Conservation (phyloP, 371 early-diverging fungal species). For the Mucor sp. region DNA sequence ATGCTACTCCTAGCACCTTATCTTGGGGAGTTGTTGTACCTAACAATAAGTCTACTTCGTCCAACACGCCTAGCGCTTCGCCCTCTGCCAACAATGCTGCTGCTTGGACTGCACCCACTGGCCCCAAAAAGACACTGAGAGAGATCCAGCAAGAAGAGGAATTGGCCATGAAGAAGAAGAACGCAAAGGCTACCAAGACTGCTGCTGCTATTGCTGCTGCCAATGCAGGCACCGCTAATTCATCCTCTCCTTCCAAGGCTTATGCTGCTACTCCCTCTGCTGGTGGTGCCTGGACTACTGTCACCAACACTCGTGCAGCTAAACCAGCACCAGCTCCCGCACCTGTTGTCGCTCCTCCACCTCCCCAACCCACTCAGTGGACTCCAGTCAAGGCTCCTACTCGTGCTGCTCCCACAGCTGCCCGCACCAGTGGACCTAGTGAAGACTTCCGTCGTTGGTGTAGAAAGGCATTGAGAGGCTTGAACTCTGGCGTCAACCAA, state of each 20-base stretch:
- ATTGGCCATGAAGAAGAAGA: slow-evolving; percentile 51
- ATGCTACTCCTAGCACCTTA: slow-evolving; percentile 24
- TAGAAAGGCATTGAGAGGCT: slow-evolving; percentile 62
- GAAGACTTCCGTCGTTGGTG: slow-evolving; percentile 83
- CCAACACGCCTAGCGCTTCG: slow-evolving; percentile 10
- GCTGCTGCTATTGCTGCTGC: slow-evolving; percentile 23
- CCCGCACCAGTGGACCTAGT: slow-evolving; percentile 51
- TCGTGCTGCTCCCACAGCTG: slow-evolving; percentile 22
- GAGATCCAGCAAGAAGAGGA: slow-evolving; percentile 84
- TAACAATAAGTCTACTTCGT: slow-evolving; percentile 10
- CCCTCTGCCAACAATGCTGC: slow-evolving; percentile 35
- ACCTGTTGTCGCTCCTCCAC: slow-evolving; percentile 17
- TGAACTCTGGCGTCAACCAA: slow-evolving; percentile 67
- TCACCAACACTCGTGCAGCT: slow-evolving; percentile 37
- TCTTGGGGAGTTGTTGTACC: slow-evolving; percentile 52
- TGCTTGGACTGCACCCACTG: slow-evolving; percentile 30
- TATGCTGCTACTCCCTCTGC: slow-evolving; percentile 8
- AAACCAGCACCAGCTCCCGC: slow-evolving; percentile 25
- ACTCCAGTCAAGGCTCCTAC: slow-evolving; percentile 25
- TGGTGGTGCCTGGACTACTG: slow-evolving; percentile 48
- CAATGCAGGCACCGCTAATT: slow-evolving; percentile 23
- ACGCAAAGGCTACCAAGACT: slow-evolving; percentile 40
- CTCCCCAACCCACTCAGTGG: slow-evolving; percentile 33
- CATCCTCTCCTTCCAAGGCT: slow-evolving; percentile 25
- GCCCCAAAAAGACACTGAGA: slow-evolving; percentile 72